phyloP scores from a whole-genome alignment of 805 yeast species.

The Candida ulmi region DNA sequence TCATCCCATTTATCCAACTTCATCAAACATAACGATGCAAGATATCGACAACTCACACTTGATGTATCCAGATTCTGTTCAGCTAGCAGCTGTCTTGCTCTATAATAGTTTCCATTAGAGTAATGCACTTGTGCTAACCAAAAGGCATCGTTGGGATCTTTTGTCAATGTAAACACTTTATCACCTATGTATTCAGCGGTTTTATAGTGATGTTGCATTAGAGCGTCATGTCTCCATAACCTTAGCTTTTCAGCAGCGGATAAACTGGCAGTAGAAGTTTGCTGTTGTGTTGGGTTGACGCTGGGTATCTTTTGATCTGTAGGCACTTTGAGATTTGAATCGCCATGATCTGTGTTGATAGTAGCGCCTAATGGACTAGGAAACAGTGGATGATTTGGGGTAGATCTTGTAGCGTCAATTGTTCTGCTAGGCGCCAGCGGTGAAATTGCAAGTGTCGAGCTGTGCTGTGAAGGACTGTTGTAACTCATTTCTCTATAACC shows the following conservation, averaged over 20 bases:
- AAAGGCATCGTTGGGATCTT: slow-evolving; percentile 89
- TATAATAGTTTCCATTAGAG: slow-evolving; percentile 64
- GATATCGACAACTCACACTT: slow-evolving; percentile 72
- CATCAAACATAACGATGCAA: slow-evolving; percentile 69
- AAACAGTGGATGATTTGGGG: slow-evolving; percentile 38
- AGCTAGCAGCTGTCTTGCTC: slow-evolving; percentile 70
- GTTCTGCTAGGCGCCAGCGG: slow-evolving; percentile 43
- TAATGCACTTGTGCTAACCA: slow-evolving; percentile 93
- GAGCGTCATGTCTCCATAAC: slow-evolving; percentile 90
- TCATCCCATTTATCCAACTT: slow-evolving; percentile 80
- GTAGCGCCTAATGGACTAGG: slow-evolving; percentile 27
- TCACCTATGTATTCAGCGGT: slow-evolving; percentile 93
- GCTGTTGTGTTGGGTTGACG: background rate
- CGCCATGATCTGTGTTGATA: background rate
- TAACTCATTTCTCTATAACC: slow-evolving; percentile 1
- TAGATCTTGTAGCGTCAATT: slow-evolving; percentile 37
- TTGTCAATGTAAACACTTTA: slow-evolving; percentile 76
- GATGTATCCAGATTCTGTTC: slow-evolving; percentile 46
- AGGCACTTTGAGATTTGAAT: background rate
- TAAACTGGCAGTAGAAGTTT: slow-evolving; percentile 5
- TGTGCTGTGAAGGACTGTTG: slow-evolving; percentile 50
- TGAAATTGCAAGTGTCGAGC: slow-evolving; percentile 68
- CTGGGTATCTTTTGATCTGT: background rate
- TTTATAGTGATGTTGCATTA: slow-evolving; percentile 83
- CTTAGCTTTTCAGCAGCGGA: slow-evolving; percentile 83